phyloP scores from a whole-genome alignment of 768 basidiomycete genomes.

The Wakefieldia striispora region DNA sequence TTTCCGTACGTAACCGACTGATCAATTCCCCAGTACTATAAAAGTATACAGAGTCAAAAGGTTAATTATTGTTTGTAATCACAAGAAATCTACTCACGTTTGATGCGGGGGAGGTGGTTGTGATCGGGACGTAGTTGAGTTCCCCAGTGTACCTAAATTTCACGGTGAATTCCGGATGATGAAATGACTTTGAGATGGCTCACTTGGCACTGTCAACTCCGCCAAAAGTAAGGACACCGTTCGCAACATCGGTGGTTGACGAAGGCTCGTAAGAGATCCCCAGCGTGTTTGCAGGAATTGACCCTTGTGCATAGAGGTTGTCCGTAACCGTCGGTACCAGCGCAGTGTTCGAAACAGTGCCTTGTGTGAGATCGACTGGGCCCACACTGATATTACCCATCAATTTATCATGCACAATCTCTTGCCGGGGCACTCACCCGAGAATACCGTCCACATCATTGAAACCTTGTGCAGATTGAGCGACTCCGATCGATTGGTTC shows the following conservation, averaged over 20 bases:
- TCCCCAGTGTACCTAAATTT: conserved; percentile 31
- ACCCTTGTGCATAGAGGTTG: conserved; percentile 49
- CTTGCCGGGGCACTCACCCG: conserved; percentile 32
- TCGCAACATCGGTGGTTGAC: conserved; percentile 33
- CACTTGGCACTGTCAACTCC: conserved; percentile 47
- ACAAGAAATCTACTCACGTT: conserved; percentile 10
- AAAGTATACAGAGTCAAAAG: background rate
- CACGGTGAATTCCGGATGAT: background rate
- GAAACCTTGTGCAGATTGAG: conserved; percentile 43
- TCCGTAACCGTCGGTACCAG: conserved; percentile 56
- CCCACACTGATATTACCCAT: conserved; percentile 38
- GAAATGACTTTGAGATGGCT: background rate
- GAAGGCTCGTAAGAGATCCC: conserved; percentile 55
- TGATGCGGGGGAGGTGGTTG: conserved; percentile 45
- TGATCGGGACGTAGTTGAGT: conserved; percentile 41
- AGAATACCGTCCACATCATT: conserved; percentile 51
- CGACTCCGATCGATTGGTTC: conserved; percentile 49
- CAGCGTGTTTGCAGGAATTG: conserved; percentile 44
- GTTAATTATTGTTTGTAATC: background rate
- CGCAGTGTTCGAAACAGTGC: conserved; percentile 39
- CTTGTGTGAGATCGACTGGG: conserved; percentile 46
- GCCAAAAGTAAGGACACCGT: conserved; percentile 59
- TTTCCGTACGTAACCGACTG: conserved; percentile 36
- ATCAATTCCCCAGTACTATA: conserved; percentile 50
- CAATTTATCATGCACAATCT: background rate